Evolutionary conservation across 1,284 basidiomycete species (phyloP), one percentile per base, ranked within the genome.

Genomic region (Psilocybe mexicana): DNA sequence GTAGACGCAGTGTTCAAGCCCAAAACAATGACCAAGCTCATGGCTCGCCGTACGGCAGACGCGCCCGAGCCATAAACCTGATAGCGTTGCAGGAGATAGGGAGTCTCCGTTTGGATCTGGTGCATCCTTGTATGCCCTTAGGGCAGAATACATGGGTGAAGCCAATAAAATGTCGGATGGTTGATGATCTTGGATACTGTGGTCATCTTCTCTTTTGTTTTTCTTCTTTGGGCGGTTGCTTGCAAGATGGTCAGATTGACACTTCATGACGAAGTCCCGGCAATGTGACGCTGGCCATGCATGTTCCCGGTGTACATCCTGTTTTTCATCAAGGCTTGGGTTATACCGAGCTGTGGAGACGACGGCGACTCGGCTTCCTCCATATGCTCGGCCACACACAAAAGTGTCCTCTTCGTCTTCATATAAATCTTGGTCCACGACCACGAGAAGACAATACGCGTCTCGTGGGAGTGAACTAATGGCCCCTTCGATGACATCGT

Each of bases 211-310:
- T 14, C 47, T 14, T 43, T 61, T 61, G 12, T 12, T 11, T 43
- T 52, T 54, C 38, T 60, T 61, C 36, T 36, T 61, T n/a, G 43
- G 48, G 28, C 44, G 38, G 18, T 40, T 35, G n/a, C 30, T 18
- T 7, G 47, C 2, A 25, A 7, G 43, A 42, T 0, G 1, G 12
- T 11, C 54, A 35, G 14, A 42, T 40, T 8, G 6, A 8, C 50
- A 56, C 2, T n/a, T 45, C 47, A 52, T 26, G 12, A 73, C 47
- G 52, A 70, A 72, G 2, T 35, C 44, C 30, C 58, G 57, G 36
- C 72, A 72, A 58, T 73, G 72, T 1, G 70, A 71, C 10, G 72
- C 70, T 10, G 73, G 72, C 72, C 73, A 74, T 7, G 67, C 65
- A 61, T 74, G 72, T 2, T 63, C 48, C 36, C 71, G 59, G 12